Evolutionary conservation across 1,139 yeast genomes (phyloP).

Genomic region (Hyphopichia fennica): DNA sequence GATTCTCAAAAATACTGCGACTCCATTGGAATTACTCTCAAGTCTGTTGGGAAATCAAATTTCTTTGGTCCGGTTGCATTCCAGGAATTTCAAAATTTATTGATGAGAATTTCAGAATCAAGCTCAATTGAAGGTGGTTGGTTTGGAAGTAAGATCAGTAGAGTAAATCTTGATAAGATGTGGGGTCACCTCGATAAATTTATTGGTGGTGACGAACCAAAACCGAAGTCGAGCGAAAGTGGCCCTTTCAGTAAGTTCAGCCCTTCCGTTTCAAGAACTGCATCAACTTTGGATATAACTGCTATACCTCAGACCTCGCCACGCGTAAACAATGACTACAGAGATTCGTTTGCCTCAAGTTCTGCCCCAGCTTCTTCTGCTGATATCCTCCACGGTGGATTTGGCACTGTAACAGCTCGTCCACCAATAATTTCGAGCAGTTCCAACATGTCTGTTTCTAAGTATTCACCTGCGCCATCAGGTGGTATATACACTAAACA

Average conservation of each 20-base stretch:
- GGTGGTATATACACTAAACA: constrained; percentile 3
- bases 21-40: constrained; percentile 42
- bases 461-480: constrained; percentile 15
- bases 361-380: not conserved
- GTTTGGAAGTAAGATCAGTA: constrained; percentile 63
- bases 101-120: constrained; percentile 46
- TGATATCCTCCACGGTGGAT: not conserved
- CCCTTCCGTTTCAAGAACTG: constrained; percentile 57
- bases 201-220: constrained; percentile 80
- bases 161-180: constrained; percentile 79
- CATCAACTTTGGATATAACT: constrained; percentile 48
- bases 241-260: constrained; percentile 76
- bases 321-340: not conserved
- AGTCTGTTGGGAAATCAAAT: constrained; percentile 39
- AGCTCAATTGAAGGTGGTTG: constrained; percentile 50
- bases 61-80: constrained; percentile 35
- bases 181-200: constrained; percentile 91
- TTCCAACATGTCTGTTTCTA: constrained; percentile 10
- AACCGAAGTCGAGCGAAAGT: constrained; percentile 37
- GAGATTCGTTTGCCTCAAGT: not conserved
- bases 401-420: not conserved
- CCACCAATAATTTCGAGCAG: not conserved
- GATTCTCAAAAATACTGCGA: constrained; percentile 68
- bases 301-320: constrained; percentile 13
- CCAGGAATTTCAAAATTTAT: constrained; percentile 37